Base-by-base conservation (phyloP, 148 eudicot genomes). In the Chenopodium suecicum region DNA sequence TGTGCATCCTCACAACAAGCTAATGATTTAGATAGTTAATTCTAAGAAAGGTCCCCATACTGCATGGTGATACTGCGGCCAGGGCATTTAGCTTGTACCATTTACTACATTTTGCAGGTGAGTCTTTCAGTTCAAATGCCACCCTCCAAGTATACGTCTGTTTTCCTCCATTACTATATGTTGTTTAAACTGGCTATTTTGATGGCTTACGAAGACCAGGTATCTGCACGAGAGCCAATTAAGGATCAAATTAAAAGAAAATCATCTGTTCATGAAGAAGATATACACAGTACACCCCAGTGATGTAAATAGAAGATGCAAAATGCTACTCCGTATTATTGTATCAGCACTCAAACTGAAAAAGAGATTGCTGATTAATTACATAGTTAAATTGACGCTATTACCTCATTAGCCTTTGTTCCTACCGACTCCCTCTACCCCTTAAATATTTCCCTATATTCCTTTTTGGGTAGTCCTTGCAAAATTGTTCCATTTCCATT, bases 131-230 rank as follows among this genome's bases (percentile, higher is more conserved):
- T 79, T 50, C 52, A 70, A 6, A 47, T 65, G 9, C 37, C 67
- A 31, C 27, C 44, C 27, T 78, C 46, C 23, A 63, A 6, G 20
- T 77, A 37, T 37, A 27, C 10, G 27, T 34, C 70, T 31, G 64
- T 47, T 48, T 12, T 83, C 67, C 31, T 78, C 68, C 3, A 65
- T 20, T 29, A 23, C 25, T 25, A 44, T 52, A 48, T 48, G 44
- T 16, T 46, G 77, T 67, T 82, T 56, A 79, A 82, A 80, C 32
- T 73, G 79, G 66, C 67, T 83, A 68, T 79, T 86, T 50, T 27
- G 85, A 79, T 81, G 87, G 89, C 46, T 71, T 79, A 52, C 60
- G 87, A 58, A 89, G 78, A 71, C 90, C 90, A 4, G 90, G 92
- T 66, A 89, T 89, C 92, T 89, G 88, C 86, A 87, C 70, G 37